Base-by-base conservation (phyloP, 352 stramenopile species). In the Pythium utonaiense region DNA sequence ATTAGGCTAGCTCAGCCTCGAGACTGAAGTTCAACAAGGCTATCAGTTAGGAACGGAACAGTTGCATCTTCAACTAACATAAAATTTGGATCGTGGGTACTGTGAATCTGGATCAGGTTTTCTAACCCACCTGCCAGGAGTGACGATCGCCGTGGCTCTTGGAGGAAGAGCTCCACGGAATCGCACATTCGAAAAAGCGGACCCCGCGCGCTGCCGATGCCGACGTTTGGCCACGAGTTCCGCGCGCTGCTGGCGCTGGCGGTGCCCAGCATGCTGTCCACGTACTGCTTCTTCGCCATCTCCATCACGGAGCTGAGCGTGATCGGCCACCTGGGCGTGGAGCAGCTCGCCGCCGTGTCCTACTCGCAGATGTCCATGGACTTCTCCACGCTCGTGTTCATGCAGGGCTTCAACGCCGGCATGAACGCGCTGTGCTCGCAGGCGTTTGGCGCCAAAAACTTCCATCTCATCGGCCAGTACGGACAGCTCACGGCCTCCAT, bases 371-470 rank as follows among this genome's bases (percentile, higher is more conserved):
- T 93, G 71, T 78, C 82, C 27, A 74, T 93, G 48, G 80, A 93
- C 50, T 77, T 94, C 36, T 83, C 77, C 10, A 87, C 81, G 42
- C 75, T 90, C 30, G 68, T 93, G 21, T 84, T 89, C 60, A 90
- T 89, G 77, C 83, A 91, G 54, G 77, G 84, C 40, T 88, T 93
- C 53, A 90, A 89, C 56, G 69, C 80, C 45, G 83, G 83, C 25
- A 81, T 93, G 62, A 95, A 91, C 61, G 66, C 81, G 47, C 77
- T 96, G 19, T 90, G 75, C 61, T 91, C 83, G 44, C 87, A 96
- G 57, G 87, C 87, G 21, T 91, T 93, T 45, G 88, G 88, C 17
- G 84, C 86, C 52, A 86, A 86, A 51, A 95, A 95, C 68, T 92
- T 74, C 48, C 66, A 82, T 16, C 52, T 95, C 21, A 58, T 92